These are phyloP conservation scores for Halophytophthora polymorphica DNA, from an alignment of 352 stramenopile species.

Conservation along the genomic window DNA sequence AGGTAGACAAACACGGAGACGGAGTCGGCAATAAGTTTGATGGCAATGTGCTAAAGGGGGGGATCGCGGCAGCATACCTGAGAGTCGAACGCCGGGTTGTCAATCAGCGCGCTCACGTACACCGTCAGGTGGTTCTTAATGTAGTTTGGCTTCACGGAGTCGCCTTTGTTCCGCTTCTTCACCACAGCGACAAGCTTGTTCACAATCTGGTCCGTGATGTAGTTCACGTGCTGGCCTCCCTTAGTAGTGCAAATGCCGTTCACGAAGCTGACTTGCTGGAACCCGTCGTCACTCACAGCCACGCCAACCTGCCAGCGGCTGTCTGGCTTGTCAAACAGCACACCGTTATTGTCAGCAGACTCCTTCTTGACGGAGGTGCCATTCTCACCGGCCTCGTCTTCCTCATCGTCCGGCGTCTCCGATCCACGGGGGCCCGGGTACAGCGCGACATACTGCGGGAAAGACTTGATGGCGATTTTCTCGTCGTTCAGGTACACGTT, in stretches of 20 bases:
- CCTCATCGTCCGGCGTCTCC: slow-evolving; percentile 25
- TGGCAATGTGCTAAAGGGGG: neutral
- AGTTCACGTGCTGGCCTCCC: slow-evolving; percentile 95
- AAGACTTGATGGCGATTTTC: slow-evolving; percentile 90
- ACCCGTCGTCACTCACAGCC: slow-evolving; percentile 89
- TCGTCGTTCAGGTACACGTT: slow-evolving; percentile 95
- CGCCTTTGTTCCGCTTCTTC: slow-evolving; percentile 94
- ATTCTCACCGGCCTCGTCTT: slow-evolving; percentile 26
- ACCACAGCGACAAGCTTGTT: slow-evolving; percentile 88
- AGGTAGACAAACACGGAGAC: slow-evolving; percentile 1
- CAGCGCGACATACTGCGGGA: slow-evolving; percentile 93
- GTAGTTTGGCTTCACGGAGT: slow-evolving; percentile 92
- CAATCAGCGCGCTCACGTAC: slow-evolving; percentile 96
- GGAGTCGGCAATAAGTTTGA: neutral
- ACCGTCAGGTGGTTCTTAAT: slow-evolving; percentile 95
- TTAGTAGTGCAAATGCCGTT: slow-evolving; percentile 97
- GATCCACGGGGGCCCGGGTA: slow-evolving; percentile 58
- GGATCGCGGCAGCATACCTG: slow-evolving; percentile 48
- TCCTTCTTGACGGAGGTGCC: slow-evolving; percentile 30
- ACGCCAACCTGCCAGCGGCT: slow-evolving; percentile 94
- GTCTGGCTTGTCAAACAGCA: slow-evolving; percentile 93
- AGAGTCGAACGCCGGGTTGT: slow-evolving; percentile 98
- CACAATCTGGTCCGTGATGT: slow-evolving; percentile 89
- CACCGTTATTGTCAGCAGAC: slow-evolving; percentile 31
- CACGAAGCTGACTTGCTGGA: slow-evolving; percentile 97